These are phyloP conservation scores for Fagopyrum tataricum DNA, from an alignment of 148 eudicot species.

Conservation along the genomic window DNA sequence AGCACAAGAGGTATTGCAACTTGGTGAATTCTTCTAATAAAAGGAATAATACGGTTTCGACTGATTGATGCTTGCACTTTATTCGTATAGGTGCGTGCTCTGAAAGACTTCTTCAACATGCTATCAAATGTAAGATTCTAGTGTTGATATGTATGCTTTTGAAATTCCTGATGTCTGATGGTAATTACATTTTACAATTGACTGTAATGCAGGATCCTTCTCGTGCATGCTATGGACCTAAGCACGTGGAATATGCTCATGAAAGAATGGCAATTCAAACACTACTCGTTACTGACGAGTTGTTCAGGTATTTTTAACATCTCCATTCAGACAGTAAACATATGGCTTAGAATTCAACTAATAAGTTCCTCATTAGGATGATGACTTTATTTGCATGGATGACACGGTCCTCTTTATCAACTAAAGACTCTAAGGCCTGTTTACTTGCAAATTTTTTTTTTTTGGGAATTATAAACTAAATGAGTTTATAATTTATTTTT, in stretches of 20 bases:
- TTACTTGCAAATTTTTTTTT: no score
- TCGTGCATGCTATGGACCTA: conserved; percentile 99
- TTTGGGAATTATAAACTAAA: no score
- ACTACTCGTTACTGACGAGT: conserved; percentile 85
- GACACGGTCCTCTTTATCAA: not conserved
- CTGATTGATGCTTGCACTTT: not conserved
- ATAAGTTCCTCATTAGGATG: not conserved
- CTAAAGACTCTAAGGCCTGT: not conserved
- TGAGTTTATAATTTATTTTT: no score
- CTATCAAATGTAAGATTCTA: conserved; percentile 83
- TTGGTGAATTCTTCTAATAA: not conserved
- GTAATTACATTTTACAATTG: not conserved
- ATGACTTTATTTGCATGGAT: not conserved
- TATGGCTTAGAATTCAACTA: not conserved
- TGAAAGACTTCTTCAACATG: conserved; percentile 90
- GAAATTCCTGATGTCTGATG: not conserved
- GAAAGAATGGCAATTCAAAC: conserved; percentile 97
- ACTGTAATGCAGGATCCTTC: conserved; percentile 50
- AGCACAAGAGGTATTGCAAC: conserved; percentile 70
- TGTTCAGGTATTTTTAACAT: conserved; percentile 54
- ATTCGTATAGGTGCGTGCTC: conserved; percentile 67
- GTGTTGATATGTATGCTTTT: conserved; percentile 22
- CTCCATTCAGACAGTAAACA: not conserved
- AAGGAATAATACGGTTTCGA: not conserved
- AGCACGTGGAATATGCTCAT: conserved; percentile 96